phyloP scores from a whole-genome alignment of 495 filamentous ascomycete species.

The Lasiosphaeria ovina region DNA sequence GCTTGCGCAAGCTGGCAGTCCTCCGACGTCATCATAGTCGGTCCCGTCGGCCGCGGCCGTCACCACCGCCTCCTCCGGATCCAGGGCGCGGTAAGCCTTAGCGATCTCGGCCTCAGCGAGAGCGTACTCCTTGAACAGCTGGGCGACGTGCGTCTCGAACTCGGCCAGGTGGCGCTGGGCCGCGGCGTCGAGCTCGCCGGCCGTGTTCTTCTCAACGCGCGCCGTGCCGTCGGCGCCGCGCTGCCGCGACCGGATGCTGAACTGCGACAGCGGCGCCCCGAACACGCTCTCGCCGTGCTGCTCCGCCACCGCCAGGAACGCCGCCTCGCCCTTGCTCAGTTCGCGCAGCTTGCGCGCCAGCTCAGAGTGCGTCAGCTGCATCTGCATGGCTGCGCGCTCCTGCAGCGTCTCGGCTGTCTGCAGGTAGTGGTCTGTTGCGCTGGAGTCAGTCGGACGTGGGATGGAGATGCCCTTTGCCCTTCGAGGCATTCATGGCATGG shows the following conservation, averaged over 20 bases:
- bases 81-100: constrained; percentile 17
- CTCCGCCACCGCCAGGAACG: constrained; percentile 20
- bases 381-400: constrained; percentile 15
- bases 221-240: constrained; percentile 11
- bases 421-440: constrained; percentile 22
- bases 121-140: constrained; percentile 21
- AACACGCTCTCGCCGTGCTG: constrained; percentile 11
- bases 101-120: constrained; percentile 28
- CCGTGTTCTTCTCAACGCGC: constrained; percentile 17
- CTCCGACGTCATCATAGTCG: not conserved
- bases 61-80: constrained; percentile 3
- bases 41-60: not conserved
- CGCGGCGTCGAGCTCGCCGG: constrained; percentile 20
- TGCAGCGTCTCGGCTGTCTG: constrained; percentile 17
- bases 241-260: constrained; percentile 17
- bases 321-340: constrained; percentile 13
- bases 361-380: constrained; percentile 20
- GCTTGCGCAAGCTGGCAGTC: not conserved
- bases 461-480: not conserved
- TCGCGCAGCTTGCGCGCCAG: constrained; percentile 7
- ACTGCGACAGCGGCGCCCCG: constrained; percentile 9
- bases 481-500: not conserved
- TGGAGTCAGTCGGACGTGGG: not conserved
- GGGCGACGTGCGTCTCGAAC: constrained; percentile 23
- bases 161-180: constrained; percentile 22